These are phyloP conservation scores for Diaporthe ilicicola DNA, from an alignment of 2,329 filamentous ascomycete genomes.

Conservation along the genomic window DNA sequence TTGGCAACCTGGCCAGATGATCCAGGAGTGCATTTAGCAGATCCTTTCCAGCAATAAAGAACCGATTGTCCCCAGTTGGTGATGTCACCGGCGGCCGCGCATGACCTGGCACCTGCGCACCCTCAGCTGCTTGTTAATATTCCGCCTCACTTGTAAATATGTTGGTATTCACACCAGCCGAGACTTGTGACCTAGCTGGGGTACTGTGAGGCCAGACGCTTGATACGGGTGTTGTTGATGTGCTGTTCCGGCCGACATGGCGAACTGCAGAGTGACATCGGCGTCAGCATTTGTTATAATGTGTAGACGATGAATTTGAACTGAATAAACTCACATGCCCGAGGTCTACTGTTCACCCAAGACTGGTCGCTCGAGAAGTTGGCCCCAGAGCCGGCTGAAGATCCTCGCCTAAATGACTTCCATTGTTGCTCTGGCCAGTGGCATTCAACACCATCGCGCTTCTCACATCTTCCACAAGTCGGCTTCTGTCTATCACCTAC, in stretches of 20 bases:
- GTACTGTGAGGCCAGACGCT: neutral
- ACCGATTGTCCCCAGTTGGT: neutral
- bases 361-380: neutral
- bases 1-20: neutral
- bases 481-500: slow-evolving; percentile 4
- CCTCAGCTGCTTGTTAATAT: neutral
- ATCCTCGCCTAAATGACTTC: neutral
- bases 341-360: slow-evolving; percentile 7
- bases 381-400: neutral
- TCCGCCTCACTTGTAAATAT: neutral
- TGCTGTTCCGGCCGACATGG: neutral
- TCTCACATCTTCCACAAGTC: slow-evolving; percentile 3
- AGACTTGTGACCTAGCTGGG: neutral
- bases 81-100: neutral
- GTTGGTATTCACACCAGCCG: neutral
- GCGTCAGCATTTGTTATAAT: neutral
- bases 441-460: slow-evolving; percentile 3
- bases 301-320: neutral
- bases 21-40: neutral
- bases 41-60: slow-evolving; percentile 9
- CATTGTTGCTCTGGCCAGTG: neutral
- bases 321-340: neutral
- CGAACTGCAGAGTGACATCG: neutral
- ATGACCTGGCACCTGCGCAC: neutral
- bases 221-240: neutral